Base-by-base conservation (phyloP, 1,139 yeast genomes). In the Maudiozyma humilis region DNA sequence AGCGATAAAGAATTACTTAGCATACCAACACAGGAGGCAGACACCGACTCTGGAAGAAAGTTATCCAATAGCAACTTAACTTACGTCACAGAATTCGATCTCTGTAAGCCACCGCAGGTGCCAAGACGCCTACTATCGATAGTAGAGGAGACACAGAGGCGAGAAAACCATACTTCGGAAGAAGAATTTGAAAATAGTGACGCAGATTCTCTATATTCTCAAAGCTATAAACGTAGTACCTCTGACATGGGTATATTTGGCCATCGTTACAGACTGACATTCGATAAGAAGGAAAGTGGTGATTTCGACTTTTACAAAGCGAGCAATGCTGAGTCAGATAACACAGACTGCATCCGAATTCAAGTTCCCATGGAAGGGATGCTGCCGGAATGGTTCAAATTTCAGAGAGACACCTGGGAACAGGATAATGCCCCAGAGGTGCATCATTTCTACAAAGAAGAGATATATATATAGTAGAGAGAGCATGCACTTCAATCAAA, bases 371-470 rank as follows among this genome's bases (percentile, higher is more conserved):
- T 73, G 2, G 85, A 79, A 45, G 65, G 68, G 25, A 69, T 73
- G 41, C 67, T 86, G 30, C 94, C 95, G 0, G 69, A 63, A 2
- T 86, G 95, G 95, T 83, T 83, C 54, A 67, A 69, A 16, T 64
- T 68, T 39, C 82, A 81, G 43, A 62, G 88, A 46, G 74, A 77
- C 49, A 60, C 69, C 48, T 84, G 93, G 93, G 82, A 79, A 52
- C 65, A 60, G 32, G 75, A 69, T 19, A 53, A 62, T 43, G 56
- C 54, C 2, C 57, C 57, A 4, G 59, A 59, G 40, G 59, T 56
- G 15, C 62, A 61, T 48, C 56, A 58, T 41, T 59, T 58, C 38
- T 59, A 60, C 48, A 55, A 56, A 44, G 65, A 62, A 42, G 54
- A 54, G 34, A 54, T 62, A 8, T 62, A 54, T 47, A 46, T 52